A percentile compares a stretch with the other conserved stretches of the same genome.
phyloP scores from a whole-genome alignment of 148 eudicot species.

The Rhododendron vialii region DNA sequence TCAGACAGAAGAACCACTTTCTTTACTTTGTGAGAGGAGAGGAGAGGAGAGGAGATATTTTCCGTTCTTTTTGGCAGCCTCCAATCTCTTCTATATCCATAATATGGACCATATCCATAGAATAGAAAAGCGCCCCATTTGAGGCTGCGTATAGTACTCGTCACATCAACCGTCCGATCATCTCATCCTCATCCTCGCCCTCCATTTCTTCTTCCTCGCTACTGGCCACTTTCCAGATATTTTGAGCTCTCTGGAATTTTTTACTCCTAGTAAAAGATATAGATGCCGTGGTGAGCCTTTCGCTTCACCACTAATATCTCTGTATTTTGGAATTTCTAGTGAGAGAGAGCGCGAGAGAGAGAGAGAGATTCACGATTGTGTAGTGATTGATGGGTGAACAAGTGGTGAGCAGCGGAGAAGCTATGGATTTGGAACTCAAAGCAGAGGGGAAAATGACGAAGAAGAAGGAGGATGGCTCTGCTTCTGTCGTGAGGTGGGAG shows the following conservation, averaged over 20 bases:
- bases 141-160: neutral
- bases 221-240: constrained; percentile 3
- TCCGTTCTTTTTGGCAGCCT: neutral
- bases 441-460: neutral
- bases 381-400: constrained; percentile 41
- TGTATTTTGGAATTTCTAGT: neutral
- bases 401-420: constrained; percentile 33
- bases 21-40: neutral
- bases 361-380: neutral
- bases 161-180: neutral
- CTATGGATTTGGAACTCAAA: constrained; percentile 22
- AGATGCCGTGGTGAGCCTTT: neutral
- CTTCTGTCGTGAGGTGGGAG: constrained; percentile 48
- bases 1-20: neutral
- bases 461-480: constrained; percentile 21
- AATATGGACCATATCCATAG: neutral
- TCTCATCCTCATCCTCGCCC: neutral
- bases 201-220: neutral
- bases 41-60: neutral
- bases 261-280: neutral
- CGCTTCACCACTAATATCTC: neutral
- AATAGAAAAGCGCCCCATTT: constrained; percentile 6
- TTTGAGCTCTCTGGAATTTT: neutral
- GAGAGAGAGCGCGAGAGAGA: neutral
- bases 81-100: no score